A percentile compares a stretch with the other conserved stretches of the same genome.
Conservation (phyloP, 768 basidiomycete genomes). For the Leccinum truebloodii region DNA sequence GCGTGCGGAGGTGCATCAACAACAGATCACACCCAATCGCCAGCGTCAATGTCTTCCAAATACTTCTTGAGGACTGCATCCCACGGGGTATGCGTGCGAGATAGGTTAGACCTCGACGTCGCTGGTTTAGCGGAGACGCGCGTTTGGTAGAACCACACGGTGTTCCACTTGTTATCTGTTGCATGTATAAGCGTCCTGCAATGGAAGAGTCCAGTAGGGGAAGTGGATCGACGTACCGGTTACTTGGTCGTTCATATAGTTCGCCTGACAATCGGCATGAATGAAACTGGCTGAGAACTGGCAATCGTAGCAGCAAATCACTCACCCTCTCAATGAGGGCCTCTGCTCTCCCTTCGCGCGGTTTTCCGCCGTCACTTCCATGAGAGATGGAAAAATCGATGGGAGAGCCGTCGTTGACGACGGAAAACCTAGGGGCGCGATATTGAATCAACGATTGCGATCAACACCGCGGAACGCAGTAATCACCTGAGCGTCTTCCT, state of each 20-base stretch:
- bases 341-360: not conserved
- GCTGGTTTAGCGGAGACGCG: not conserved
- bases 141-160: constrained; percentile 9
- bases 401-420: constrained; percentile 11
- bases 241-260: constrained; percentile 1
- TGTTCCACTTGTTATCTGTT: constrained; percentile 14
- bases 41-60: constrained; percentile 1
- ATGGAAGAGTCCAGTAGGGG: not conserved
- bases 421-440: constrained; percentile 1
- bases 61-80: constrained; percentile 1
- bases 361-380: not conserved
- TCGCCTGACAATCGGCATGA: not conserved
- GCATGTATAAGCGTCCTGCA: not conserved
- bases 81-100: not conserved
- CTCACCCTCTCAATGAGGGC: constrained; percentile 1
- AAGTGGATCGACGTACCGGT: constrained; percentile 1
- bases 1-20: not conserved
- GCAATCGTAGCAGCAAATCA: not conserved
- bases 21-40: not conserved
- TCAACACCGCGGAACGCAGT: not conserved
- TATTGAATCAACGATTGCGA: not conserved
- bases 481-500: constrained; percentile 7
- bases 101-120: not conserved
- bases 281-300: not conserved
- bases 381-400: constrained; percentile 10